Percentiles rank a stretch among this genome's conserved stretches.
Evolutionary conservation across 2,329 filamentous ascomycete genomes (phyloP).

Genomic region (Bipolaris oryzae): DNA sequence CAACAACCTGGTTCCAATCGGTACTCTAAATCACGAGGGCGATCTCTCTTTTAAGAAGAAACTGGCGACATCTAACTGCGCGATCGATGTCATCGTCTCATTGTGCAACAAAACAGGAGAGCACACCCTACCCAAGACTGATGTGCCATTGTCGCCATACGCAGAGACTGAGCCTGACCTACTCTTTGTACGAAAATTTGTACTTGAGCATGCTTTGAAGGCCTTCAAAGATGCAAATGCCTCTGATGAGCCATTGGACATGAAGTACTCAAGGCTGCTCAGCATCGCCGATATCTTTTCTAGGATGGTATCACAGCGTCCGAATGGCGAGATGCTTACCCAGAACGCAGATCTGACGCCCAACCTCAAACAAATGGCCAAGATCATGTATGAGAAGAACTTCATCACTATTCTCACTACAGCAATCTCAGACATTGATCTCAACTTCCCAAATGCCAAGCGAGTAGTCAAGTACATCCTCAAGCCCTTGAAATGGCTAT

Average conservation of each 20-base stretch:
- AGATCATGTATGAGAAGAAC: constrained; percentile 98
- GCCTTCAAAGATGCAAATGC: constrained; percentile 86
- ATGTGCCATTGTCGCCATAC: constrained; percentile 39
- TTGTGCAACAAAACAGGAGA: constrained; percentile 89
- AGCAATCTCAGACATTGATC: constrained; percentile 92
- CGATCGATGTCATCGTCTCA: constrained; percentile 83
- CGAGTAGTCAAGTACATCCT: constrained; percentile 96
- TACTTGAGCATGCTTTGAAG: constrained; percentile 89
- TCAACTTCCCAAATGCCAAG: constrained; percentile 92
- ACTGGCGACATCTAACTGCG: constrained; percentile 80
- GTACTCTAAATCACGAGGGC: constrained; percentile 72
- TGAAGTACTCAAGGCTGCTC: constrained; percentile 86
- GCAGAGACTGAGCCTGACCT: constrained; percentile 82
- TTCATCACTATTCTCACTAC: constrained; percentile 87
- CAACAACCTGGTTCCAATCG: constrained; percentile 73
- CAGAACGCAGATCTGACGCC: constrained; percentile 44
- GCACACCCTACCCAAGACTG: constrained; percentile 62
- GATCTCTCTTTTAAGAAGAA: constrained; percentile 83
- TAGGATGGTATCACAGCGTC: constrained; percentile 75
- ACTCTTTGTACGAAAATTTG: constrained; percentile 90
- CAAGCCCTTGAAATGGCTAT: constrained; percentile 84
- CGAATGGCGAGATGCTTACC: constrained; percentile 46
- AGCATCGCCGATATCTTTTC: constrained; percentile 90
- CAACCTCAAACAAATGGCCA: constrained; percentile 83
- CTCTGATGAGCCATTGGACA: constrained; percentile 79